Evolutionary conservation across 108 stramenopile genomes (phyloP), one percentile per base, ranked within the genome.

Genomic region (Nitzschia palea): DNA sequence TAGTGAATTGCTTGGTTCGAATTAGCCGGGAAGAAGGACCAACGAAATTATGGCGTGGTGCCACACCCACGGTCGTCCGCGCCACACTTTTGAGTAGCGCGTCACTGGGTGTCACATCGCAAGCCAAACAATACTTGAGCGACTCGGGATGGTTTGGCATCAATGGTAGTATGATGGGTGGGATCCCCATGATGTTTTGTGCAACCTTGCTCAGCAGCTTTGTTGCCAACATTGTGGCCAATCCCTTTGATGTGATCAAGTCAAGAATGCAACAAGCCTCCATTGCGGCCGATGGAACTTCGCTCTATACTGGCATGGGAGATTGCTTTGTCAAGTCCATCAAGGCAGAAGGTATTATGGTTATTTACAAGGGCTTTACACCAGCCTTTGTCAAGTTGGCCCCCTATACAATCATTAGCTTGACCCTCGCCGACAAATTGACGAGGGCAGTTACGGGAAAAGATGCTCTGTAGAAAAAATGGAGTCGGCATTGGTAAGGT

Each of bases 351-450:
- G 85, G 85, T 40, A 31, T 70, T 10, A 44, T 72, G 57, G 78
- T 79, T 29, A 54, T 86, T 42, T 86, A 67, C 65, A 70, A 61
- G 56, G 85, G 85, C 59, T 86, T 86, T 61, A 68, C 75, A 15
- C 85, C 85, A 20, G 85, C 85, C 50, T 86, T 86, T 77, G 64
- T 86, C 56, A 86, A 86, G 77, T 78, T 86, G 69, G 85, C 85
- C 26, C 85, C 85, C 32, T 86, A 86, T 59, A 78, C 82, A n/a
- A 78, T 86, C 31, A 86, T 86, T 43, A 79, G 77, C 37, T 71
- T 86, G 64, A 80, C 77, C 10, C 73, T 86, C 76, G 74, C 77
- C 15, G 85, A 86, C 48, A 81, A 86, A 37, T 62, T 86, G 51
- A 82, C 85, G 40, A 71, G 74, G 50, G 56, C 70, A 37, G 35